Conservation (phyloP, 139 green algal genomes). For the Picochlorum sp. region DNA sequence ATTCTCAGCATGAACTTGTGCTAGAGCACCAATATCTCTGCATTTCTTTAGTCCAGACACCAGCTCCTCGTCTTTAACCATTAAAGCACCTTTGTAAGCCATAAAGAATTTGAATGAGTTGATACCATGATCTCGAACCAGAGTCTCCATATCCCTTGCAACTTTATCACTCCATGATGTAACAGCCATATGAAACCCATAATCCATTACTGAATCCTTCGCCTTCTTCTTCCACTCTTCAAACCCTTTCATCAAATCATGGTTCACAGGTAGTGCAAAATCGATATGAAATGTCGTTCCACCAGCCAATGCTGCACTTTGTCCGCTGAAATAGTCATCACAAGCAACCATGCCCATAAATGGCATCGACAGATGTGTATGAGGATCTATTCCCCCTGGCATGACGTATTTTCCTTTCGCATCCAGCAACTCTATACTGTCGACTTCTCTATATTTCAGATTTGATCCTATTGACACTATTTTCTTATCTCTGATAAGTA, state of each 20-base stretch:
- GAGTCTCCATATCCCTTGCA: slow-evolving; percentile 56
- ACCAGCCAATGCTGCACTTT: slow-evolving; percentile 76
- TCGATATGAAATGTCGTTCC: slow-evolving; percentile 97
- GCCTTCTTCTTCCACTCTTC: slow-evolving; percentile 48
- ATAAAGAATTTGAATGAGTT: slow-evolving; percentile 99
- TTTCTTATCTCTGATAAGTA: slow-evolving; percentile 63
- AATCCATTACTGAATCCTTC: slow-evolving; percentile 72
- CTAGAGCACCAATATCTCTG: slow-evolving; percentile 75
- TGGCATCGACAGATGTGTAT: slow-evolving; percentile 93
- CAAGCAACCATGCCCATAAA: slow-evolving; percentile 78
- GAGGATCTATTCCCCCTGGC: slow-evolving; percentile 93
- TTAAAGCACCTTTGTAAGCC: slow-evolving; percentile 82
- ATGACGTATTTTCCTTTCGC: slow-evolving; percentile 73
- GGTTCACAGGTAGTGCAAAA: slow-evolving; percentile 78
- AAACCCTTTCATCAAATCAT: slow-evolving; percentile 58
- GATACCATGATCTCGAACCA: slow-evolving; percentile 58
- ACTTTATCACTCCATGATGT: slow-evolving; percentile 67
- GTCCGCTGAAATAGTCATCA: slow-evolving; percentile 77
- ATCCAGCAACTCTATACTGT: slow-evolving; percentile 47
- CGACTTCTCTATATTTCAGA: slow-evolving; percentile 20
- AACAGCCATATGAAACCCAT: slow-evolving; percentile 92
- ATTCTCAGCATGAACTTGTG: slow-evolving; percentile 85
- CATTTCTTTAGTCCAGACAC: slow-evolving; percentile 66
- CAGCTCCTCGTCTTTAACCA: slow-evolving; percentile 66
- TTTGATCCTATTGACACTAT: slow-evolving; percentile 49